Evolutionary conservation across 2,329 filamentous ascomycete species (phyloP).

Genomic region (Neofusicoccum ribis): DNA sequence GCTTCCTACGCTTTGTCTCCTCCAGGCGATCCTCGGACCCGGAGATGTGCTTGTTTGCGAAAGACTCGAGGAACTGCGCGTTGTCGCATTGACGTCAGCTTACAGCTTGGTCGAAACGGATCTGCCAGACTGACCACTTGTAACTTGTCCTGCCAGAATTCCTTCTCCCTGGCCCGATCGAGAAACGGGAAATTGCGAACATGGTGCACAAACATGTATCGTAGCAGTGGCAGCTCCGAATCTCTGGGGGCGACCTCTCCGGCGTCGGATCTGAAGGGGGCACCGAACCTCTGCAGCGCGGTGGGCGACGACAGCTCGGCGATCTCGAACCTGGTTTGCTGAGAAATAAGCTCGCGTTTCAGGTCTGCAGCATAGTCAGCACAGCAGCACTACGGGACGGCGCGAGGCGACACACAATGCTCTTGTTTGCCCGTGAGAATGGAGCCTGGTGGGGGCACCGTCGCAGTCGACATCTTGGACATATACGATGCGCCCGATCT

Average conservation of each 20-base stretch:
- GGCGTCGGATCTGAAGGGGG: slow-evolving; percentile 88
- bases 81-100: not conserved
- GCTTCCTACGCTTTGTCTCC: slow-evolving; percentile 90
- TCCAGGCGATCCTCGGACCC: slow-evolving; percentile 94
- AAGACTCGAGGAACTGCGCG: slow-evolving; percentile 86
- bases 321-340: slow-evolving; percentile 89
- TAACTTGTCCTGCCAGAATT: slow-evolving; percentile 98
- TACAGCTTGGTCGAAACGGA: slow-evolving; percentile 4
- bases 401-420: slow-evolving; percentile 66
- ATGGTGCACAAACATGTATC: slow-evolving; percentile 98
- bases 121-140: slow-evolving; percentile 69
- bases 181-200: slow-evolving; percentile 97
- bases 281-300: slow-evolving; percentile 89
- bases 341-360: slow-evolving; percentile 89
- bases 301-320: slow-evolving; percentile 91
- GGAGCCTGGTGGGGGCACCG: slow-evolving; percentile 55
- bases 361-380: slow-evolving; percentile 63
- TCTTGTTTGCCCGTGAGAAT: slow-evolving; percentile 94
- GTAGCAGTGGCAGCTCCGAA: slow-evolving; percentile 87
- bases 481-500: slow-evolving; percentile 13
- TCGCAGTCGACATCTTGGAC: slow-evolving; percentile 42
- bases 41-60: slow-evolving; percentile 95
- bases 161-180: slow-evolving; percentile 94
- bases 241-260: slow-evolving; percentile 92
- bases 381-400: not conserved